Evolutionary conservation across 2,329 filamentous ascomycete genomes (phyloP), one percentile per base, ranked within the genome.

Genomic region (Cladosporium sp.): DNA sequence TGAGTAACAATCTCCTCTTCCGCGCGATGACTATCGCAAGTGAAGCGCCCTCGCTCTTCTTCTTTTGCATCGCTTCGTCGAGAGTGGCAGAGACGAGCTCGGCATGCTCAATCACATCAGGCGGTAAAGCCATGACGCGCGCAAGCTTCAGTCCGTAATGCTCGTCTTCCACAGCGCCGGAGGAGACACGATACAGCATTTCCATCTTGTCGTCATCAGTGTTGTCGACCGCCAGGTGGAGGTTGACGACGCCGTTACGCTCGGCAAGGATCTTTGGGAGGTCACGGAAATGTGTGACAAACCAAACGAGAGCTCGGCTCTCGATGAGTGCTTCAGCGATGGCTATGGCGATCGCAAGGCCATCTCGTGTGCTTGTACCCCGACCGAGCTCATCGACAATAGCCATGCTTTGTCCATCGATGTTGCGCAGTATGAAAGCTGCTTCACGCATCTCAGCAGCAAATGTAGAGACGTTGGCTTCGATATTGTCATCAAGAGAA

Each of bases 381-480:
- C 94, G 84, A 0, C 94, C 93, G 3, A 99, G 82, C 69, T 99
- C 94, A 66, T 99, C 94, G 51, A 99, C 84, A 51, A 99, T 89
- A 1, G 88, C 86, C 63, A 74, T 68, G 59, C 67, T 75, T 39
- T 84, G 83, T 6, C 81, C 79, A 63, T 92, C 87, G 58, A 97
- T 84, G 68, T 96, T 96, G 55, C 85, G 83, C 1, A 97, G 76
- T 57, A 99, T 97, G 71, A 95, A 96, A 0, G 92, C 91, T 76
- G 93, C 95, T 68, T 97, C 94, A 42, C 90, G 84, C 94, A 99
- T 97, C 73, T 99, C 94, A 0, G 91, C 83, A 0, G 92, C 90
- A 70, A 97, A 99, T 0, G 91, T 96, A 0, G 93, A 97, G 22
- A 96, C 84, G 63, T 96, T 97, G 15, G 88, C 88, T 75, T 96